Base-by-base conservation (phyloP, 208 protist species). In the Trypanosoma platydactyli region DNA sequence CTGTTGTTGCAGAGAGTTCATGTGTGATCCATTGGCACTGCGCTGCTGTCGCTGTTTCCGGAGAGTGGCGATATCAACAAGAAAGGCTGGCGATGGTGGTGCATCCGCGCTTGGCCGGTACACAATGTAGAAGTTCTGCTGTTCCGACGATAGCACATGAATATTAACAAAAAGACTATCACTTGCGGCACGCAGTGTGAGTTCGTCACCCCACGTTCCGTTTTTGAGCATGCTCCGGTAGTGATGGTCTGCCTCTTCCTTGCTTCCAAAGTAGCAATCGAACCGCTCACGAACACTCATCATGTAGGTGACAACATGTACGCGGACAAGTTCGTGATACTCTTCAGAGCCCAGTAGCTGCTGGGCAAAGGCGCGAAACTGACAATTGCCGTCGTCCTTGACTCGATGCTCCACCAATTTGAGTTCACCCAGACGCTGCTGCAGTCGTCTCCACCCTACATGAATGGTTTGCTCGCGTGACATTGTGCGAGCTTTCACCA, bases 321-420 rank as follows among this genome's bases (percentile, higher is more conserved):
- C 76, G 30, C 86, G 86, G 30, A 93, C 68, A 49, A 91, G 66
- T 51, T 94, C 85, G 64, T 94, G 86, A 72, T 88, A 91, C 38
- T 86, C 71, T 71, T 96, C 81, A 27, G 84, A 82, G 48, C 91
- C 84, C 20, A 92, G 77, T 29, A 96, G 68, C 59, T 96, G 91
- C n/a, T 93, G 83, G 2, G 88, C 75, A 67, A 96, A 80, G 58
- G 88, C 81, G 40, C 88, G 81, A 69, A 96, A 96, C 63, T 94
- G 89, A 59, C 91, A 96, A 70, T 96, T 96, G 44, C 91, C 91
- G 65, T 96, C 91, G 71, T 90, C 81, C 30, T 80, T 79, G 20
- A 95, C 77, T 51, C 68, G 76, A 59, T 83, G 71, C 22, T 83
- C 55, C 18, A 77, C 53, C 16, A 95, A 76, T 46, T 79, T 64